These are phyloP conservation scores for Ulmus americana DNA, from an alignment of 331 rosid genomes.

Conservation along the genomic window DNA sequence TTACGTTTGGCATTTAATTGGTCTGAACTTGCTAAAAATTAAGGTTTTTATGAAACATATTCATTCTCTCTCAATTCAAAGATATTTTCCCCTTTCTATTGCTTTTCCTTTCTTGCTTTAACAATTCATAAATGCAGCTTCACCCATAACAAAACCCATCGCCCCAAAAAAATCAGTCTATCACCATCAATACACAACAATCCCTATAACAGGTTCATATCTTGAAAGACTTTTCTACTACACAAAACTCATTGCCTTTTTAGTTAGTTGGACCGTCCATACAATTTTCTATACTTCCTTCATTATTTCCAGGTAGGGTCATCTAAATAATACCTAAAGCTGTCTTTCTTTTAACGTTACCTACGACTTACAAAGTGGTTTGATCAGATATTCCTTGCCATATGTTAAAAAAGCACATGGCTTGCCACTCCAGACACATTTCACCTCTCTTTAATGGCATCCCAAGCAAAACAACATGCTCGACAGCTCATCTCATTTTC, in stretches of 20 bases:
- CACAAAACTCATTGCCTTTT: constrained; percentile 8
- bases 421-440: neutral
- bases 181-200: constrained; percentile 11
- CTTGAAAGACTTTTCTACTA: neutral
- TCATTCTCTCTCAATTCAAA: neutral
- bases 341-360: constrained; percentile 3
- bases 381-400: neutral
- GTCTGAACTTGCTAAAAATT: too few species aligned
- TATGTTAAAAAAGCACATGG: constrained; percentile 8
- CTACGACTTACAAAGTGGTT: neutral
- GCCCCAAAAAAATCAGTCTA: neutral
- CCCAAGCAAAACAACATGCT: neutral
- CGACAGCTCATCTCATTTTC: neutral
- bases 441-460: neutral
- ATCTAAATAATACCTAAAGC: neutral
- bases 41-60: neutral
- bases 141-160: neutral
- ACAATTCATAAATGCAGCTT: neutral
- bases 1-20: too few species aligned
- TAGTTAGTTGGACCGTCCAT: constrained; percentile 11
- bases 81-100: neutral
- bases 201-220: neutral
- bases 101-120: neutral
- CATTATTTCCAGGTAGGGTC: neutral
- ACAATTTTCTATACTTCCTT: neutral